phyloP scores from a whole-genome alignment of 345 rosid species.

The Pugionium dolabratum region DNA sequence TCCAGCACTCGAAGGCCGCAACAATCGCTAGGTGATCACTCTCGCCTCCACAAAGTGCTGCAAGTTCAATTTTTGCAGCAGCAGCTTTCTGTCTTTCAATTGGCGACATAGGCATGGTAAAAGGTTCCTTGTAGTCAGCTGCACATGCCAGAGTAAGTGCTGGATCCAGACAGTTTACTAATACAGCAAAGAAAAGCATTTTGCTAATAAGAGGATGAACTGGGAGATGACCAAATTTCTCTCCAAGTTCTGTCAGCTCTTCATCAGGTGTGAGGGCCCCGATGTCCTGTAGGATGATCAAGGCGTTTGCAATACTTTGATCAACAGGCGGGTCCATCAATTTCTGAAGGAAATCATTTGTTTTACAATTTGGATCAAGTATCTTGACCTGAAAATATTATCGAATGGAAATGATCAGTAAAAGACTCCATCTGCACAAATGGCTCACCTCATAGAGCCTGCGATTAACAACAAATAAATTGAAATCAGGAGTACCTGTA shows the following conservation, averaged over 20 bases:
- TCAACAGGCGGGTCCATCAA: slow-evolving; percentile 87
- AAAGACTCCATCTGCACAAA: slow-evolving; percentile 16
- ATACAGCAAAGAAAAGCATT: slow-evolving; percentile 89
- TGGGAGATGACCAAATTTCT: slow-evolving; percentile 79
- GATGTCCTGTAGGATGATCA: slow-evolving; percentile 70
- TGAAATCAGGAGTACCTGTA: slow-evolving; percentile 57
- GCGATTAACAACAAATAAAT: background rate
- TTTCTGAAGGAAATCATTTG: slow-evolving; percentile 69
- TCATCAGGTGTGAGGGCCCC: slow-evolving; percentile 86
- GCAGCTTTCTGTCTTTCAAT: slow-evolving; percentile 71
- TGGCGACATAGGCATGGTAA: slow-evolving; percentile 76
- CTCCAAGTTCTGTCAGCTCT: slow-evolving; percentile 83
- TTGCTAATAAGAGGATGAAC: slow-evolving; percentile 89
- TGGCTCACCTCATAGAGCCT: background rate
- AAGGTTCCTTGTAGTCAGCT: slow-evolving; percentile 83
- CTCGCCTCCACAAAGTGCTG: slow-evolving; percentile 75
- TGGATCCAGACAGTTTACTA: slow-evolving; percentile 94
- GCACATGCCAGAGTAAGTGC: slow-evolving; percentile 97
- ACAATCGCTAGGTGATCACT: slow-evolving; percentile 92
- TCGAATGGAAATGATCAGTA: slow-evolving; percentile 25
- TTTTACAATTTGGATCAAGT: slow-evolving; percentile 69
- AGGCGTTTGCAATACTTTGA: slow-evolving; percentile 70
- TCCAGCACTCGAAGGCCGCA: slow-evolving; percentile 95
- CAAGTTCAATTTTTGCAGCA: slow-evolving; percentile 75
- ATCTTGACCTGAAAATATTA: slow-evolving; percentile 66